These are phyloP conservation scores for Globisporangium emineosum DNA, from an alignment of 352 stramenopile genomes.

Conservation along the genomic window DNA sequence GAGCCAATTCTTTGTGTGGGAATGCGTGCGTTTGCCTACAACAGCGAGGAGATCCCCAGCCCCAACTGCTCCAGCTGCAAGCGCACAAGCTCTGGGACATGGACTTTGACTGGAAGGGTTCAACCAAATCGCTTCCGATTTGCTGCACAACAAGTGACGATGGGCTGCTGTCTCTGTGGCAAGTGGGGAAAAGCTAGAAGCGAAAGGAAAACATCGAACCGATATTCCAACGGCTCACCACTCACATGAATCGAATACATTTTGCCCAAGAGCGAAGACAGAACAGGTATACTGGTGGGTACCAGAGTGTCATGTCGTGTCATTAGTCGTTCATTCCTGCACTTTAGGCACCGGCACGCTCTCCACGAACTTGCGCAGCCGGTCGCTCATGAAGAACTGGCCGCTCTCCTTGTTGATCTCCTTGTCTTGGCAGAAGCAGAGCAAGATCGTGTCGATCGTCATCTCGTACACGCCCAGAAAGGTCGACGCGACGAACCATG, in stretches of 20 bases:
- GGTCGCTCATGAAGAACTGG: conserved; percentile 79
- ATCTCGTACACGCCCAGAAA: conserved; percentile 96
- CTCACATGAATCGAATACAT: neutral
- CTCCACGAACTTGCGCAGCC: conserved; percentile 65
- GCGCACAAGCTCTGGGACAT: neutral
- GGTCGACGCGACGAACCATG: conserved; percentile 92
- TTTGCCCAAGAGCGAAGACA: too few species aligned
- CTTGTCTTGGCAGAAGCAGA: conserved; percentile 95
- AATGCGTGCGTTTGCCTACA: too few species aligned
- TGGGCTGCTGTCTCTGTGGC: conserved; percentile 2
- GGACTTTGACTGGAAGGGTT: conserved; percentile 6
- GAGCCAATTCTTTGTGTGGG: too few species aligned
- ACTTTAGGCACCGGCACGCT: conserved; percentile 41
- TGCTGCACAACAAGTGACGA: conserved; percentile 1
- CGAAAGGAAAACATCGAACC: neutral
- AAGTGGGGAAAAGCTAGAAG: neutral
- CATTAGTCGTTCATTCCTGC: neutral
- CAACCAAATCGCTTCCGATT: neutral
- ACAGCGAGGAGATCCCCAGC: conserved; percentile 3
- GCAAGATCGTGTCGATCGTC: conserved; percentile 92
- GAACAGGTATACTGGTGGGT: too few species aligned
- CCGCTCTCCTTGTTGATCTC: conserved; percentile 66
- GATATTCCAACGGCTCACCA: neutral
- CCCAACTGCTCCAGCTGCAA: neutral
- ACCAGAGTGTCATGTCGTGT: too few species aligned